phyloP scores from a whole-genome alignment of 768 basidiomycete genomes.

The Psilocybe subaeruginosa region DNA sequence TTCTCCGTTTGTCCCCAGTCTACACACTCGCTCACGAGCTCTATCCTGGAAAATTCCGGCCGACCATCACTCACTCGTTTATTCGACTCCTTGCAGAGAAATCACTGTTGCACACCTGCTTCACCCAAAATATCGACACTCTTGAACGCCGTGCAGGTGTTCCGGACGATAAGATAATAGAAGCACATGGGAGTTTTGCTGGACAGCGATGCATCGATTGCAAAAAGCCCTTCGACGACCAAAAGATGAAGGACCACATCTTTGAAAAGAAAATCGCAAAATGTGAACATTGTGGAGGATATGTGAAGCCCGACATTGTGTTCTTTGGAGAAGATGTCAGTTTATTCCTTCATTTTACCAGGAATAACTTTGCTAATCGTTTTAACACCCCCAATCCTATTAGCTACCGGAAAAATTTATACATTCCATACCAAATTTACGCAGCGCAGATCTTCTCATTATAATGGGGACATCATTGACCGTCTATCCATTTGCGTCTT shows the following conservation, averaged over 20 bases:
- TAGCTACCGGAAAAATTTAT: constrained; percentile 81
- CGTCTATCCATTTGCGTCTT: constrained; percentile 85
- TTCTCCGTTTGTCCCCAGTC: constrained; percentile 44
- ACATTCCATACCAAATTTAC: constrained; percentile 51
- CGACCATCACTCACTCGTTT: constrained; percentile 90
- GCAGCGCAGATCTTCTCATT: constrained; percentile 82
- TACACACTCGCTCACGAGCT: constrained; percentile 93
- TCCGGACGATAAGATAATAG: constrained; percentile 73
- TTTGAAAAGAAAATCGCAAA: constrained; percentile 64
- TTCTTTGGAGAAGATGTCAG: constrained; percentile 86
- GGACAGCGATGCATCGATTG: constrained; percentile 84
- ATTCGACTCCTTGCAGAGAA: constrained; percentile 78
- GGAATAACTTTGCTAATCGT: not conserved
- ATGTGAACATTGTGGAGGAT: constrained; percentile 68
- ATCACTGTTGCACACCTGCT: constrained; percentile 71
- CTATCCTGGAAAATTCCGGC: constrained; percentile 88
- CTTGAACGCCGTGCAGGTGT: constrained; percentile 87
- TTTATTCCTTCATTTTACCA: constrained; percentile 10
- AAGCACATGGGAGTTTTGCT: constrained; percentile 97
- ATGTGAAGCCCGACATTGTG: constrained; percentile 94
- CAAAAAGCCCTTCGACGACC: constrained; percentile 54
- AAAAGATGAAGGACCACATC: constrained; percentile 69
- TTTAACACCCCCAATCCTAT: not conserved
- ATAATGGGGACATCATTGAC: constrained; percentile 90
- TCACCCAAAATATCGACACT: constrained; percentile 93